Evolutionary conservation across 768 basidiomycete species (phyloP).

Genomic region (Agaricus subrufescens): DNA sequence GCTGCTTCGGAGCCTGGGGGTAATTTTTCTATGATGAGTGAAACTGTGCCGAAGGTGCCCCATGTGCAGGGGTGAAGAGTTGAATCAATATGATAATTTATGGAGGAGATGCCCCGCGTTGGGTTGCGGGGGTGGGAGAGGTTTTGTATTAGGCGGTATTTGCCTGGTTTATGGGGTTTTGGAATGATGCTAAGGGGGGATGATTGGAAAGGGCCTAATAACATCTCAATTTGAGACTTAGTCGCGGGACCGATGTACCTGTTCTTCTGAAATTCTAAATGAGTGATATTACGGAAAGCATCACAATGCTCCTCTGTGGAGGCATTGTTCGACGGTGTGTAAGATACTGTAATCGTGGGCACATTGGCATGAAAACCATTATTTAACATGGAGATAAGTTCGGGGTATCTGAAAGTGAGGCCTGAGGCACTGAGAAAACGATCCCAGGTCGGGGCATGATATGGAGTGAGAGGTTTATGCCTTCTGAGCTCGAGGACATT

Average conservation of each 20-base stretch:
- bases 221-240: background rate
- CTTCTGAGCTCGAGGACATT: conserved; percentile 30
- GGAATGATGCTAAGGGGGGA: no score
- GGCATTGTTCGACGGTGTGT: conserved; percentile 25
- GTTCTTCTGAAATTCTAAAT: conserved; percentile 18
- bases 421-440: conserved; percentile 11
- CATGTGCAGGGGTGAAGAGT: conserved; percentile 35
- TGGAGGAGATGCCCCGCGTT: no score
- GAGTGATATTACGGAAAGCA: conserved; percentile 15
- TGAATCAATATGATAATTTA: no score
- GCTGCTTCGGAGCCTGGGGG: conserved; percentile 19
- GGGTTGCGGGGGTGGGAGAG: no score
- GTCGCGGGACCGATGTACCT: conserved; percentile 29
- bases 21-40: conserved; percentile 22
- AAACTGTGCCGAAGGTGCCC: conserved; percentile 34
- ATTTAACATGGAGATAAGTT: conserved; percentile 17
- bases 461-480: conserved; percentile 23
- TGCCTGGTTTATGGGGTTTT: no score
- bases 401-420: conserved; percentile 21
- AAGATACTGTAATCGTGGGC: conserved; percentile 20
- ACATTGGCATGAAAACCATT: conserved; percentile 31
- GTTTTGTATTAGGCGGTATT: no score
- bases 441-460: conserved; percentile 26
- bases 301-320: conserved; percentile 11
- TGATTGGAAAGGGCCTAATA: conserved; percentile 35